Percentiles rank a stretch among this genome's conserved stretches.
Conservation (phyloP, 306 rosid genomes). For the Phaseolus lunatus region DNA sequence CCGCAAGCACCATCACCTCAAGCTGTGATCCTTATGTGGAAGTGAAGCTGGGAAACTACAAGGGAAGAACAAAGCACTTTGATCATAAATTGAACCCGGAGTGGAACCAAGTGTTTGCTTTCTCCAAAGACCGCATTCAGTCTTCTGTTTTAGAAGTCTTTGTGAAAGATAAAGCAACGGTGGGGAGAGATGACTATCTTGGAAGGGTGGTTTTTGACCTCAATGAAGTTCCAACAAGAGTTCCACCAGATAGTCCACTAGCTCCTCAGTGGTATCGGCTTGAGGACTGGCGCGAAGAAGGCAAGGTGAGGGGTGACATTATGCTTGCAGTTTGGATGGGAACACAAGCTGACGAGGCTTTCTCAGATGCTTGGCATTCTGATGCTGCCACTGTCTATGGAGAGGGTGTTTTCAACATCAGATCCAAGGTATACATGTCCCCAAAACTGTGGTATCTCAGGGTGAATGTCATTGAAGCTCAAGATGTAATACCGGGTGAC, state of each 20-base stretch:
- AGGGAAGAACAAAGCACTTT: conserved; percentile 74
- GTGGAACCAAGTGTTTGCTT: conserved; percentile 90
- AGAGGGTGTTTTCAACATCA: conserved; percentile 71
- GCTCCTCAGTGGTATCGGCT: conserved; percentile 89
- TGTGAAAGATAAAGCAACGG: conserved; percentile 82
- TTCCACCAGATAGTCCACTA: conserved; percentile 87
- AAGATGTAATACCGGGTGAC: conserved; percentile 70
- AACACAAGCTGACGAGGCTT: conserved; percentile 92
- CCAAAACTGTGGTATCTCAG: conserved; percentile 92
- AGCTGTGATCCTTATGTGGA: conserved; percentile 85
- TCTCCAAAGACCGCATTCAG: conserved; percentile 81
- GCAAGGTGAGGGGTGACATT: conserved; percentile 75
- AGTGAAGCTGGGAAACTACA: conserved; percentile 87
- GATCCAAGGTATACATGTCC: conserved; percentile 90
- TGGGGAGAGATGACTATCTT: conserved; percentile 82
- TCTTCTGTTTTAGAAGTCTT: conserved; percentile 76
- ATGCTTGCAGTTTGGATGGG: conserved; percentile 97
- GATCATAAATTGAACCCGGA: conserved; percentile 79
- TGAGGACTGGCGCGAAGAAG: conserved; percentile 66
- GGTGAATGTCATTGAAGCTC: conserved; percentile 84
- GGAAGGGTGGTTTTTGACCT: conserved; percentile 79
- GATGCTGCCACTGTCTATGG: conserved; percentile 83
- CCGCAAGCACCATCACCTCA: conserved; percentile 67
- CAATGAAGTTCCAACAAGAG: conserved; percentile 86
- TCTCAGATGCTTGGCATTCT: conserved; percentile 86